phyloP scores from a whole-genome alignment of 1,284 basidiomycete species.

The Cryptococcus wingfieldii region DNA sequence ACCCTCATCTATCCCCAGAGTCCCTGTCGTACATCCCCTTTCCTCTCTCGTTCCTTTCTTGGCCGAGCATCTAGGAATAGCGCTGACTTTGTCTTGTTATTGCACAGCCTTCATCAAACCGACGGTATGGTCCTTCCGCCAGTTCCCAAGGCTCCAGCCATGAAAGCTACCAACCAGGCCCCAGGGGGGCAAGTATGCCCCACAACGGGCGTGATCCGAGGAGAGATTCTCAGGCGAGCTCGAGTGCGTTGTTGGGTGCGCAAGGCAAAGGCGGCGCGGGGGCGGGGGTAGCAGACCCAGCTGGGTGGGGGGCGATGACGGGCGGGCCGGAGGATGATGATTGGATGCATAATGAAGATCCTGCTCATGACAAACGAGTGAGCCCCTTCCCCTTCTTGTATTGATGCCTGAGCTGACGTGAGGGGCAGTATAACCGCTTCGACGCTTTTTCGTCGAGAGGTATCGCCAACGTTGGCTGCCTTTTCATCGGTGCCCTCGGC shows the following conservation, averaged over 20 bases:
- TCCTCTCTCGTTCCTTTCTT: not conserved
- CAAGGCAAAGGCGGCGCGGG: constrained; percentile 4
- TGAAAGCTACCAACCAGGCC: not conserved
- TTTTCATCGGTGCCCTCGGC: constrained; percentile 59
- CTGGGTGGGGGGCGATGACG: constrained; percentile 18
- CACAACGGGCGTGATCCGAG: not conserved
- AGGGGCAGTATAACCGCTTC: constrained; percentile 49
- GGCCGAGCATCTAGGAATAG: not conserved
- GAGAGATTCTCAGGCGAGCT: too few species aligned
- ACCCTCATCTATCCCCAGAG: not conserved
- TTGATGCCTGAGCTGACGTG: not conserved
- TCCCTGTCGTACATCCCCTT: not conserved
- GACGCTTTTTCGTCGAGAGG: constrained; percentile 67
- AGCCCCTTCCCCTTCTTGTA: constrained; percentile 2
- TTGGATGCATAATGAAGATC: constrained; percentile 52
- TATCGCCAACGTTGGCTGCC: constrained; percentile 68
- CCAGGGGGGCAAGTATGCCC: not conserved
- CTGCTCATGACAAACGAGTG: constrained; percentile 60
- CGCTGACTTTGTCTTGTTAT: not conserved
- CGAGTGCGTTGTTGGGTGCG: constrained; percentile 3
- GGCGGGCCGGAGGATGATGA: constrained; percentile 48
- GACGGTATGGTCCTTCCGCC: constrained; percentile 37
- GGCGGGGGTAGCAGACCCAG: constrained; percentile 5
- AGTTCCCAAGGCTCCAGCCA: constrained; percentile 13
- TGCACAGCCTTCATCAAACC: constrained; percentile 6